Base-by-base conservation (phyloP, 805 yeast species). In the Candida vaughaniae region DNA sequence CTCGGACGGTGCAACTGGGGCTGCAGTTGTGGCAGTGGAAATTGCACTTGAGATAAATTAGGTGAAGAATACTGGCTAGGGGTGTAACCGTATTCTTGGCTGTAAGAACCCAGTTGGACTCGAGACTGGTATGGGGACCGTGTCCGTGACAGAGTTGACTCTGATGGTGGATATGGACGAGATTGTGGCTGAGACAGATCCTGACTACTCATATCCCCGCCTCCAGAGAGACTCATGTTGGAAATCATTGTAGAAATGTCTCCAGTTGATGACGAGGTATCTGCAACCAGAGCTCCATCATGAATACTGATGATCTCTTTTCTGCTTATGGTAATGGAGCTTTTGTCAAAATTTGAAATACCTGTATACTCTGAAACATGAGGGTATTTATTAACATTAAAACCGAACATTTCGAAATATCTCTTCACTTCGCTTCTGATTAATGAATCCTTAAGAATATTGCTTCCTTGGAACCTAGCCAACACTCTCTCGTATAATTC, bases 191-290 rank as follows among this genome's bases (percentile, higher is more conserved):
- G n/a, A n/a, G n/a, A n/a, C n/a, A n/a, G n/a, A n/a, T n/a, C n/a
- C n/a, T n/a, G n/a, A n/a, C n/a, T n/a, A n/a, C n/a, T n/a, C n/a
- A n/a, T n/a, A n/a, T n/a, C n/a, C n/a, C n/a, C n/a, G n/a, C n/a
- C n/a, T n/a, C n/a, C n/a, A n/a, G n/a, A n/a, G n/a, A n/a, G 28
- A 15, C 34, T 29, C 34, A 35, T 17, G 16, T 16, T 19, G 6
- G 39, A 29, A n/a, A 35, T 16, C 11, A 17, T 17, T 9, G 29
- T 28, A 5, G 39, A 22, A 3, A 15, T 9, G 14, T 35, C 38
- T 14, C 22, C 37, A 2, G 30, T 26, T 3, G 34, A 7, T 8
- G n/a, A 12, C n/a, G 28, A 27, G 25, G 22, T 16, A 7, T 16
- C 27, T 16, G 22, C 16, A n/a, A n/a, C n/a, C n/a, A n/a, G n/a